Conservation (phyloP, 306 rosid species). For the Quercus ilex region DNA sequence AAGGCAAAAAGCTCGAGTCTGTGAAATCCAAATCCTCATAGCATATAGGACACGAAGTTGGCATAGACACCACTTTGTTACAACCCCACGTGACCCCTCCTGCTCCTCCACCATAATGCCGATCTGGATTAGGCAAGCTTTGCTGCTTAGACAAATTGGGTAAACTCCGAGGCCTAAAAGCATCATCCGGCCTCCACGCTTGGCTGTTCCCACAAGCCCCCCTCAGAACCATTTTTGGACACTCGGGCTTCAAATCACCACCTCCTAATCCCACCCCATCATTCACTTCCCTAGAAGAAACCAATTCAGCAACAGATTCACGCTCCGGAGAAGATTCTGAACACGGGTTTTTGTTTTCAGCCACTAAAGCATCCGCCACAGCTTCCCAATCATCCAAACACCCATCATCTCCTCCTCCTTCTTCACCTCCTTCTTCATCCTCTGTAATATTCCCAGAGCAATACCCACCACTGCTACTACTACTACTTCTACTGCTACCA, state of each 20-base stretch:
- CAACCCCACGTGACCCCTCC: slow-evolving; percentile 61
- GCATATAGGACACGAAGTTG: slow-evolving; percentile 86
- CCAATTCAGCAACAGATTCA: slow-evolving; percentile 31
- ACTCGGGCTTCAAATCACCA: slow-evolving; percentile 31
- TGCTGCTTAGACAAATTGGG: slow-evolving; percentile 85
- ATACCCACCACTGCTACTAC: slow-evolving; percentile 70
- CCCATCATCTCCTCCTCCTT: slow-evolving; percentile 54
- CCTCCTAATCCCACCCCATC: slow-evolving; percentile 26
- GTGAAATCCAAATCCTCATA: slow-evolving; percentile 89
- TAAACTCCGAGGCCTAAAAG: slow-evolving; percentile 84
- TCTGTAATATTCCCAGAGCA: slow-evolving; percentile 84
- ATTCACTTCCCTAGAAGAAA: slow-evolving; percentile 26
- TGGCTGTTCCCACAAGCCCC: slow-evolving; percentile 42
- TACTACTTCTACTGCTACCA: slow-evolving; percentile 46
- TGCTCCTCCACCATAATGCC: slow-evolving; percentile 40
- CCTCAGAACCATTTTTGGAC: slow-evolving; percentile 27
- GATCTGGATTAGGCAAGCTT: slow-evolving; percentile 59
- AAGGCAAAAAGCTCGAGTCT: slow-evolving; percentile 82
- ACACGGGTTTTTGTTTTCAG: slow-evolving; percentile 31
- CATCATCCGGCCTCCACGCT: slow-evolving; percentile 96
- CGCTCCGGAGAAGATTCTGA: slow-evolving; percentile 31
- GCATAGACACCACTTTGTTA: slow-evolving; percentile 30
- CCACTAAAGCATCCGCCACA: slow-evolving; percentile 92
- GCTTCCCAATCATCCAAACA: slow-evolving; percentile 99
- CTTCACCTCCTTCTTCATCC: slow-evolving; percentile 55